A percentile compares a stretch with the other conserved stretches of the same genome.
Conservation (phyloP, 176 grass and related monocot species). For the Chrysopogon serrulatus region DNA sequence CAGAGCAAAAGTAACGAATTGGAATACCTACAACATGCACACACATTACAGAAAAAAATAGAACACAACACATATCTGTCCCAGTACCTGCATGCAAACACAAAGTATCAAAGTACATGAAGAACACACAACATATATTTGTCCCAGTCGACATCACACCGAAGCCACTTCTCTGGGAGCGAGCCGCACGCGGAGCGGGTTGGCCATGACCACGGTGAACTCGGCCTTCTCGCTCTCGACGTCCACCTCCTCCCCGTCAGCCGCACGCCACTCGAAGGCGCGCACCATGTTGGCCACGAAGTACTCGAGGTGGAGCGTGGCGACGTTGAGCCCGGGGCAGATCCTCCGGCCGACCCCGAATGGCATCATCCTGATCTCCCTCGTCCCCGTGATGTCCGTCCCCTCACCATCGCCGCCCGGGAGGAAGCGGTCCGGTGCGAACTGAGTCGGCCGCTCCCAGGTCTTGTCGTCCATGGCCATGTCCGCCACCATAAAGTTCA, state of each 20-base stretch:
- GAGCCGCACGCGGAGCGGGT: constrained; percentile 21
- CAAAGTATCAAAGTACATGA: too few species aligned
- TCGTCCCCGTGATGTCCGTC: constrained; percentile 34
- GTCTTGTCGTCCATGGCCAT: too few species aligned
- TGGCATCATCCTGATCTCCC: constrained; percentile 60
- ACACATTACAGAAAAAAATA: too few species aligned
- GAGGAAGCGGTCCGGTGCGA: constrained; percentile 55
- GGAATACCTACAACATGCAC: too few species aligned
- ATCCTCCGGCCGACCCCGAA: constrained; percentile 47
- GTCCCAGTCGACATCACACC: too few species aligned
- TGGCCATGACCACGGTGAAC: constrained; percentile 44
- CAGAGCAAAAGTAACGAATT: too few species aligned
- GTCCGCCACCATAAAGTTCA: too few species aligned
- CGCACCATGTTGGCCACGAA: constrained; percentile 58
- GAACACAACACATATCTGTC: too few species aligned
- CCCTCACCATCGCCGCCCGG: constrained; percentile 31
- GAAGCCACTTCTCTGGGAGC: constrained; percentile 7
- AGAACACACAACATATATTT: too few species aligned
- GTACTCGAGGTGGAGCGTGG: constrained; percentile 47
- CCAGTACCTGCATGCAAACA: too few species aligned
- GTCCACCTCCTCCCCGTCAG: constrained; percentile 40
- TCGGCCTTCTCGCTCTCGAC: constrained; percentile 6
- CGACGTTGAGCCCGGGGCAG: constrained; percentile 29
- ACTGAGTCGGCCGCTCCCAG: too few species aligned
- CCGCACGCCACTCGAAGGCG: neutral